Evolutionary conservation across 768 basidiomycete genomes (phyloP), one percentile per base, ranked within the genome.

Genomic region (Amanita rubescens): DNA sequence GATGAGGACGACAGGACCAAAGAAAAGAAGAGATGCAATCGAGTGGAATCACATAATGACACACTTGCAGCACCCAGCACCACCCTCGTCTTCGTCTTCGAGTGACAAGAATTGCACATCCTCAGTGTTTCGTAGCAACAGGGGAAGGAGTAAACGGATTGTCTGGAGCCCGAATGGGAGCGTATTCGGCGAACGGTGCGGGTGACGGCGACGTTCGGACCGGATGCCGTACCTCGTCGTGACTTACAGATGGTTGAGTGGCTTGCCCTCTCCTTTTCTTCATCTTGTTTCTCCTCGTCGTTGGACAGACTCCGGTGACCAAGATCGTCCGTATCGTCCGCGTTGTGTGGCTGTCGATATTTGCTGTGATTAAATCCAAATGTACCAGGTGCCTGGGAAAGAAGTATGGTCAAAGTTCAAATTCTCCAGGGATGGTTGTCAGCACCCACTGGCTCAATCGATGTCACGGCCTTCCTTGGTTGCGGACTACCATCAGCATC

Each of bases 361-460:
- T 90, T 92, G 6, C 82, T 72, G 51, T 79, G 76, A 60, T 90
- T 84, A 63, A 75, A 91, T 3, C 84, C 88, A 65, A 92, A 92
- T 41, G 87, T 90, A 17, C 89, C 89, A 8, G 90, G 87, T 15
- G 87, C 86, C 88, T 89, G 33, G 20, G 54, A 24, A 49, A 44
- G 43, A 5, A 44, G 55, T 48, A 51, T 10, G 27, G 38, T 52
- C 22, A 24, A 37, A 35, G 14, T 24, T 17, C n/a, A 43, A 10
- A 50, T 53, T 35, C 27, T n/a, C 24, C 49, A 50, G 48, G 27
- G 30, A 42, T 38, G 49, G 50, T 9, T 10, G 33, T 43, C 73
- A 82, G 59, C 65, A 88, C 87, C 34, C 86, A 87, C 62, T 75
- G 82, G 53, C 81, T 50, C 63, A 0, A 68, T 58, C 5, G 58